Evolutionary conservation across 164 flowering plant species (phyloP).

Genomic region (Paratinospora sagittata): DNA sequence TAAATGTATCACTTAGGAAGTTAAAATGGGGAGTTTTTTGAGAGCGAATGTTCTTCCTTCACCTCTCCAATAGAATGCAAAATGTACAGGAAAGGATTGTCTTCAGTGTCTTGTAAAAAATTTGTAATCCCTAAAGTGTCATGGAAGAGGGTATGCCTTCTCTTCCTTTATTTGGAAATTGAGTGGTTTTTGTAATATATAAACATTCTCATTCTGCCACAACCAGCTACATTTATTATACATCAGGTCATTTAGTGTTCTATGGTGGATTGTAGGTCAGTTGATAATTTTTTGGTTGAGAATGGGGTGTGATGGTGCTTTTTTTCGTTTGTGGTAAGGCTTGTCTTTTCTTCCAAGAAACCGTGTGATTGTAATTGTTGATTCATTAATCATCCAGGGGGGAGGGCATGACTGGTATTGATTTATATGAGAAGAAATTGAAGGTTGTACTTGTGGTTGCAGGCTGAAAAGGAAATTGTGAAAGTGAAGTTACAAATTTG

Average conservation of each 20-base stretch:
- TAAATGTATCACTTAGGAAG: slow-evolving; percentile 6
- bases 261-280: too few species aligned
- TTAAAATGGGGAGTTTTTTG: background rate
- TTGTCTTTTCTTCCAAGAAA: too few species aligned
- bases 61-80: background rate
- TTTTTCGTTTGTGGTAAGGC: too few species aligned
- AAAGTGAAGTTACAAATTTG: too few species aligned
- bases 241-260: background rate
- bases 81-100: background rate
- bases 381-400: too few species aligned
- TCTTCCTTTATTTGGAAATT: background rate
- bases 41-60: background rate
- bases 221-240: background rate
- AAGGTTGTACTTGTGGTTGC: too few species aligned
- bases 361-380: too few species aligned
- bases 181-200: background rate
- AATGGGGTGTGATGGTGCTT: too few species aligned
- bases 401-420: too few species aligned
- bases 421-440: too few species aligned
- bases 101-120: slow-evolving; percentile 3
- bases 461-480: too few species aligned
- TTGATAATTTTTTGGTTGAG: too few species aligned
- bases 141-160: background rate
- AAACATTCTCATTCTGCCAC: background rate
- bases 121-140: background rate